Evolutionary conservation across 2,329 filamentous ascomycete genomes (phyloP), one percentile per base, ranked within the genome.

Genomic region (Ophiostoma populinum): DNA sequence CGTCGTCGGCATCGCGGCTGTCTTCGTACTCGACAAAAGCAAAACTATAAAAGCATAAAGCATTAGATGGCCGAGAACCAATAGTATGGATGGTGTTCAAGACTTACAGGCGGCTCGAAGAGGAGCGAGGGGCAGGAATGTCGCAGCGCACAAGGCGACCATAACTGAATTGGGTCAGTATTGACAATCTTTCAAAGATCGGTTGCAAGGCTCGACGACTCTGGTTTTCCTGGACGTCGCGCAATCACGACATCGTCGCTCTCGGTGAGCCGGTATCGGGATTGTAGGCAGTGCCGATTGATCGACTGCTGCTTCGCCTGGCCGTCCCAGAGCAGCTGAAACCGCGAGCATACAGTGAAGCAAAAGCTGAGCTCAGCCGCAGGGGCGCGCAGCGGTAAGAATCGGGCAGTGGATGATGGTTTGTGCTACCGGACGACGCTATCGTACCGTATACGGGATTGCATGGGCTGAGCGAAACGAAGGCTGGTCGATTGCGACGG

Each of bases 1-100:
- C 90, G 62, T 98, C 90, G 57, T 98, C 90, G 44, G 90, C 86
- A 66, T 98, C 90, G 49, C 90, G 86, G 50, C 87, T 82, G 57
- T 86, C 92, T 65, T 98, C 90, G 58, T 98, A 98, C 62, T 98
- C 90, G 45, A 98, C 90, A 56, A 98, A 98, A 24, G 90, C 90
- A 57, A 98, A 98, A 47, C 90, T 75, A n/a, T n/a, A n/a, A n/a
- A n/a, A n/a, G n/a, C n/a, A n/a, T n/a, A n/a, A n/a, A n/a, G n/a
- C n/a, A n/a, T n/a, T n/a, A n/a, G 18, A 2, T 12, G 20, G 8
- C 12, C 15, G 29, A 25, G 19, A 34, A 22, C 16, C 11, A 20
- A 26, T 34, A 13, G 29, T 20, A 19, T 21, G 19, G 4, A 13
- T 21, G n/a, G 18, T n/a, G 5, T 16, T n/a, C n/a, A 22, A 15